Evolutionary conservation across 75 land plant species (phyloP).

Genomic region (Pseudotsuga menziesii): DNA sequence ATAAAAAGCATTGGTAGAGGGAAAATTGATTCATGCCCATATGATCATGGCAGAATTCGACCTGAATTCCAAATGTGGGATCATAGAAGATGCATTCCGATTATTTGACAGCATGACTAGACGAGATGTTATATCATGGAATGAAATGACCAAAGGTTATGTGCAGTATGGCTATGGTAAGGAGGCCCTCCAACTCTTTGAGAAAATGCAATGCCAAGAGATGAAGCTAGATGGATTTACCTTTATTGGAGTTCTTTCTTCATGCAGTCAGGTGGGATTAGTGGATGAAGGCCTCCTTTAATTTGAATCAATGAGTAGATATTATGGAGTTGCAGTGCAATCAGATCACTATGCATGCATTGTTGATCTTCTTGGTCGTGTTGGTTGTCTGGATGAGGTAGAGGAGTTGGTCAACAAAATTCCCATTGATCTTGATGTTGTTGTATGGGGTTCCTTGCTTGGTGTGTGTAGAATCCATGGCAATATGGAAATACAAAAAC

Average conservation of each 20-base stretch:
- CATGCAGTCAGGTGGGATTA: conserved; percentile 58
- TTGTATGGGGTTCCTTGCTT: too few species aligned
- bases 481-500: too few species aligned
- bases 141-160: conserved; percentile 56
- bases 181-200: conserved; percentile 43
- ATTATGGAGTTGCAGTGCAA: conserved; percentile 30
- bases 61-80: conserved; percentile 40
- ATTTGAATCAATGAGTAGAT: conserved; percentile 31
- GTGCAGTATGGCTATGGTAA: conserved; percentile 43
- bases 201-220: conserved; percentile 34
- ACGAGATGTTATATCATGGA: conserved; percentile 44
- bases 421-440: too few species aligned
- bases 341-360: conserved; percentile 49
- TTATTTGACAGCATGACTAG: conserved; percentile 48
- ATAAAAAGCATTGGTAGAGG: too few species aligned
- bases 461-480: too few species aligned
- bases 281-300: conserved; percentile 39
- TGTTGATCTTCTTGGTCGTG: conserved; percentile 53
- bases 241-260: conserved; percentile 51
- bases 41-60: conserved; percentile 4
- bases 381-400: conserved; percentile 39
- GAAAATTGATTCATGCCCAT: neutral
- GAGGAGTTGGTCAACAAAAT: conserved; percentile 21
- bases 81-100: conserved; percentile 38
- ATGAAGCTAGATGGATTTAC: conserved; percentile 43